phyloP scores from a whole-genome alignment of 2,329 filamentous ascomycete species.

The Fusarium vanettenii region DNA sequence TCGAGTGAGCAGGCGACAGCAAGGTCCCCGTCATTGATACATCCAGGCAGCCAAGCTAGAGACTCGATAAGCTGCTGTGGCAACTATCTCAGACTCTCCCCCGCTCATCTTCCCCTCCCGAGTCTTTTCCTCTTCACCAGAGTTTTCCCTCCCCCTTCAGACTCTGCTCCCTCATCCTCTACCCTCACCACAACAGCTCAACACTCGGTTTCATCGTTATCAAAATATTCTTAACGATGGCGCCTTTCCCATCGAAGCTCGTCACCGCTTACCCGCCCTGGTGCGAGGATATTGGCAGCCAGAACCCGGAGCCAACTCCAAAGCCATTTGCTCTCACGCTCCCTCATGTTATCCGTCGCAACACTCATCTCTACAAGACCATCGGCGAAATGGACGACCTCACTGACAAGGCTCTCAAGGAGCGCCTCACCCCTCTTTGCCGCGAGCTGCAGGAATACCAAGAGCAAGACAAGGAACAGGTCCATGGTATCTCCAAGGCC shows the following conservation, averaged over 20 bases:
- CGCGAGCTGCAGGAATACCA: constrained; percentile 25
- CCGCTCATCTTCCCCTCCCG: background rate
- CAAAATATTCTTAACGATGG: constrained; percentile 12
- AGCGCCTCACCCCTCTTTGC: constrained; percentile 16
- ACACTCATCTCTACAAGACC: constrained; percentile 21
- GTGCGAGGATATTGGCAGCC: background rate
- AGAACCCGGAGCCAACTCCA: background rate
- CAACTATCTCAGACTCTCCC: background rate
- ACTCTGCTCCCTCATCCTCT: background rate
- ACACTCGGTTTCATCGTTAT: background rate
- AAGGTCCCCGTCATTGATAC: background rate
- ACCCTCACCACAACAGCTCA: background rate
- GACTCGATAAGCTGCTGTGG: background rate
- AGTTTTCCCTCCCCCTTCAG: background rate
- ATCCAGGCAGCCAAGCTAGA: background rate
- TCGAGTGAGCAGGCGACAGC: background rate
- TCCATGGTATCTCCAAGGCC: constrained; percentile 30
- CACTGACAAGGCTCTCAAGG: constrained; percentile 14
- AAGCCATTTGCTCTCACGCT: constrained; percentile 11
- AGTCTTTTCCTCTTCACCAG: background rate
- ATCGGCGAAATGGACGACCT: constrained; percentile 8
- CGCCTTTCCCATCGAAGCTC: constrained; percentile 22
- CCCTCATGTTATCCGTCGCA: constrained; percentile 18
- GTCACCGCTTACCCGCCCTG: constrained; percentile 25
- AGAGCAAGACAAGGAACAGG: constrained; percentile 5